A percentile compares a stretch with the other conserved stretches of the same genome.
These are phyloP conservation scores for Grosmannia clavigera DNA, from an alignment of 2,329 filamentous ascomycete species.

Conservation along the genomic window DNA sequence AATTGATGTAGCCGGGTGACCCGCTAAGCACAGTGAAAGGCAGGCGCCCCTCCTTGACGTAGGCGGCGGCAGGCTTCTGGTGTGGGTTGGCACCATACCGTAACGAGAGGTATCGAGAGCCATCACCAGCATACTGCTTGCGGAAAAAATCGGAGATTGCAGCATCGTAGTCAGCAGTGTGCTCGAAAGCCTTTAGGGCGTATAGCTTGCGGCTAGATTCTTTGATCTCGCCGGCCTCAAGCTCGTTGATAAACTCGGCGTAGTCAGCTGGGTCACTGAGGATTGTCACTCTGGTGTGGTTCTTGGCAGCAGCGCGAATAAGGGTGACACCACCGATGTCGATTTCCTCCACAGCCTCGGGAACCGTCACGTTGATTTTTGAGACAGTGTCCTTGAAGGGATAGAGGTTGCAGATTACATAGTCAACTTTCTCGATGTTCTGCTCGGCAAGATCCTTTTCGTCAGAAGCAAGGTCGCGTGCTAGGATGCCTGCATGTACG, in stretches of 20 bases:
- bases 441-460: slow-evolving; percentile 93
- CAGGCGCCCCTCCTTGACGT: slow-evolving; percentile 55
- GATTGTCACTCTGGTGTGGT: slow-evolving; percentile 90
- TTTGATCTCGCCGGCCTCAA: slow-evolving; percentile 75
- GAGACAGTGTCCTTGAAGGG: slow-evolving; percentile 98
- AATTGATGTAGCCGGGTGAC: slow-evolving; percentile 91
- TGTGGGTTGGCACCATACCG: slow-evolving; percentile 96
- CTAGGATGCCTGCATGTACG: slow-evolving; percentile 82
- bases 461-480: slow-evolving; percentile 85
- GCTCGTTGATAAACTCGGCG: slow-evolving; percentile 81
- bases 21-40: slow-evolving; percentile 94
- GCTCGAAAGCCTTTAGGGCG: slow-evolving; percentile 95
- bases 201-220: slow-evolving; percentile 78
- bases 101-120: slow-evolving; percentile 69
- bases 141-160: slow-evolving; percentile 97
- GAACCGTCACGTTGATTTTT: slow-evolving; percentile 92
- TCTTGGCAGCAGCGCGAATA: slow-evolving; percentile 93
- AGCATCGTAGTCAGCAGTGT: slow-evolving; percentile 91
- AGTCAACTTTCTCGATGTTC: slow-evolving; percentile 91
- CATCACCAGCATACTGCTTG: slow-evolving; percentile 84
- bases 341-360: slow-evolving; percentile 96
- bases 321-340: slow-evolving; percentile 97
- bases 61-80: slow-evolving; percentile 91
- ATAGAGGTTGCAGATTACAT: slow-evolving; percentile 95
- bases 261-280: slow-evolving; percentile 92